Evolutionary conservation across 1,284 basidiomycete genomes (phyloP).

Genomic region (Cryptococcus maquisensis): DNA sequence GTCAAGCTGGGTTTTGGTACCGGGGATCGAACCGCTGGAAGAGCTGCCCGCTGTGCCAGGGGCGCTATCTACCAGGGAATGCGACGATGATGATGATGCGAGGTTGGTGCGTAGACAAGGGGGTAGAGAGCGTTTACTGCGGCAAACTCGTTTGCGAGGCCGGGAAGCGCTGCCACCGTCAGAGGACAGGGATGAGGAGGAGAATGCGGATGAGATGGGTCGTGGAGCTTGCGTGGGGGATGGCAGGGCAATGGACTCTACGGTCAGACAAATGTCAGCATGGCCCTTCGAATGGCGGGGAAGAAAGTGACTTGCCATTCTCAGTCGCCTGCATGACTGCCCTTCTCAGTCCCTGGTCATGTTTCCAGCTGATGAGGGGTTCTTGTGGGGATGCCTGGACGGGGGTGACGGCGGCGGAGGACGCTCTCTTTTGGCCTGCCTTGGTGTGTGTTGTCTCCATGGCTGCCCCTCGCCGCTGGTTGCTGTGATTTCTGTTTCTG

Average conservation of each 20-base stretch:
- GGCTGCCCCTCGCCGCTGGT: not conserved
- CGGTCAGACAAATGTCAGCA: not conserved
- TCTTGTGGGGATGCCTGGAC: slow-evolving; percentile 7
- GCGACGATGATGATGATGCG: not conserved
- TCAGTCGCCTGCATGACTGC: slow-evolving; percentile 16
- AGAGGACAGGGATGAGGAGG: slow-evolving; percentile 11
- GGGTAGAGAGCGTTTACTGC: slow-evolving; percentile 12
- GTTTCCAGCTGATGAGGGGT: slow-evolving; percentile 15
- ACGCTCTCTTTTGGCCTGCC: slow-evolving; percentile 16
- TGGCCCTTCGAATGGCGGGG: not conserved
- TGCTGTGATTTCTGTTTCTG: not conserved
- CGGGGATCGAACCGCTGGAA: too few relatives aligned
- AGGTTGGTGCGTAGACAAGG: not conserved
- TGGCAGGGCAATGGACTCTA: slow-evolving; percentile 14
- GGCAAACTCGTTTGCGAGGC: slow-evolving; percentile 21
- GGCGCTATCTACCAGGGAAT: slow-evolving; percentile 1
- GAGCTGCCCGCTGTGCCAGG: not conserved
- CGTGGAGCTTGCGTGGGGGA: slow-evolving; percentile 25
- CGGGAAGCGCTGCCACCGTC: slow-evolving; percentile 1
- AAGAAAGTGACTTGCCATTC: slow-evolving; percentile 12
- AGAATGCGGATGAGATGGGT: slow-evolving; percentile 18
- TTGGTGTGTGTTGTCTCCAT: slow-evolving; percentile 21
- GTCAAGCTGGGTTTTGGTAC: slow-evolving; percentile 9
- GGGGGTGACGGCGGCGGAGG: not conserved
- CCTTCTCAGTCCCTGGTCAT: slow-evolving; percentile 18